Conservation (phyloP, 345 rosid genomes). For the Triadica sebifera region DNA sequence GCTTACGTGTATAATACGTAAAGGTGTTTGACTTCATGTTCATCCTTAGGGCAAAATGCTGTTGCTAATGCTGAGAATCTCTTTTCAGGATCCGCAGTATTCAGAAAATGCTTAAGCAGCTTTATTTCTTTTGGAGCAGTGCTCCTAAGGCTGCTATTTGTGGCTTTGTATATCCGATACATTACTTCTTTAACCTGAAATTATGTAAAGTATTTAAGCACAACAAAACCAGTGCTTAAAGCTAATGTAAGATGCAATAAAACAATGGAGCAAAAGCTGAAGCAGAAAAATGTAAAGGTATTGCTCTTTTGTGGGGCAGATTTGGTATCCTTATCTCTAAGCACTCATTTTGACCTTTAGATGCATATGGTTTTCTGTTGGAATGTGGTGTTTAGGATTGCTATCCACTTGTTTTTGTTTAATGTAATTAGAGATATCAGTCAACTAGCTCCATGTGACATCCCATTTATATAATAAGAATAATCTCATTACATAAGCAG, state of each 20-base stretch:
- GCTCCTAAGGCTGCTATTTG: constrained; percentile 84
- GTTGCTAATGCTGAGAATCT: constrained; percentile 90
- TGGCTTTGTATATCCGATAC: constrained; percentile 71
- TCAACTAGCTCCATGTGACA: too few species aligned
- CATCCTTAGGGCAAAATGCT: constrained; percentile 76
- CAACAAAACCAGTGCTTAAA: not conserved
- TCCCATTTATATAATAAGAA: too few species aligned
- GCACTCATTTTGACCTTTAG: not conserved
- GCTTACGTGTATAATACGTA: constrained; percentile 74
- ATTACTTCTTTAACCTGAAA: constrained; percentile 83
- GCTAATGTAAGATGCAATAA: not conserved
- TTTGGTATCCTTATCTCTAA: not conserved
- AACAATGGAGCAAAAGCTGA: not conserved
- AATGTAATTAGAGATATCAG: too few species aligned
- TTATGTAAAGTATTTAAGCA: not conserved
- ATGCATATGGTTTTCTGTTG: not conserved
- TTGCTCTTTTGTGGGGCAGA: not conserved
- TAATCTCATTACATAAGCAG: too few species aligned
- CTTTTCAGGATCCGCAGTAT: constrained; percentile 91
- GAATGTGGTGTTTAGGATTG: too few species aligned
- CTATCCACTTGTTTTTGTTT: too few species aligned
- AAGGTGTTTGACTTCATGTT: constrained; percentile 67
- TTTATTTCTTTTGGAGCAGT: constrained; percentile 87
- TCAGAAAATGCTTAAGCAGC: constrained; percentile 75
- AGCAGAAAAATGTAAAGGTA: too few species aligned